A percentile compares a stretch with the other conserved stretches of the same genome.
Conservation (phyloP, 2,329 filamentous ascomycete species). For the Cordyceps sp. region DNA sequence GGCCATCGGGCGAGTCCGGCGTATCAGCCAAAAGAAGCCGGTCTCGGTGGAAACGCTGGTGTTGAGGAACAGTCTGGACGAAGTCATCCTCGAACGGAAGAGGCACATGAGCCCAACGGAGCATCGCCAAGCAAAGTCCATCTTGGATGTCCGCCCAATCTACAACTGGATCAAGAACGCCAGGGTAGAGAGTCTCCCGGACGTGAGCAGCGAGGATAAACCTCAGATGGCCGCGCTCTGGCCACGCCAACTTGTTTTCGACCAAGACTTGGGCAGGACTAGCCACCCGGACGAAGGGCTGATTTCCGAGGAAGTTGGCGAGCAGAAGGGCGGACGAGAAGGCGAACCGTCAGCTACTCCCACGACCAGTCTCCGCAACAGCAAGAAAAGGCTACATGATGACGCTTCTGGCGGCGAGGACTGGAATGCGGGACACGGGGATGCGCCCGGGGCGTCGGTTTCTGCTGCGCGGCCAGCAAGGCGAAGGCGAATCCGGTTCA, state of each 20-base stretch:
- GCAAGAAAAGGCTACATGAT: no score
- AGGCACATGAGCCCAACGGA: constrained; percentile 58
- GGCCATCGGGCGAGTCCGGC: constrained; percentile 75
- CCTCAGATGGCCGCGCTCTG: constrained; percentile 31
- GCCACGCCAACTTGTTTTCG: constrained; percentile 32
- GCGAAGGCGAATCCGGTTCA: no score
- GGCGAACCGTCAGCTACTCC: no score
- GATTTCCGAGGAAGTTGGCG: no score
- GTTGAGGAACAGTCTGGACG: constrained; percentile 64
- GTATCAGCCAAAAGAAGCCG: constrained; percentile 66
- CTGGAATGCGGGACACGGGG: no score
- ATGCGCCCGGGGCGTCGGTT: no score
- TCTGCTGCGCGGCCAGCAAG: no score
- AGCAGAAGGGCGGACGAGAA: no score
- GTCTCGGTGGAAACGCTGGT: constrained; percentile 81
- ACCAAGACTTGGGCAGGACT: constrained; percentile 25
- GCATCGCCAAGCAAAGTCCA: constrained; percentile 34
- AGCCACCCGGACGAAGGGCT: constrained; percentile 23
- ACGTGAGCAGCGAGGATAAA: constrained; percentile 13
- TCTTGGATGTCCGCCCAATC: constrained; percentile 40
- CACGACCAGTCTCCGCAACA: no score
- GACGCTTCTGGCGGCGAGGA: no score
- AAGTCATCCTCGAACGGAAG: constrained; percentile 61
- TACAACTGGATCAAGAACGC: constrained; percentile 43
- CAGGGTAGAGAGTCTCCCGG: constrained; percentile 21